Base-by-base conservation (phyloP, 2,329 filamentous ascomycete genomes). In the Cladophialophora psammophila region DNA sequence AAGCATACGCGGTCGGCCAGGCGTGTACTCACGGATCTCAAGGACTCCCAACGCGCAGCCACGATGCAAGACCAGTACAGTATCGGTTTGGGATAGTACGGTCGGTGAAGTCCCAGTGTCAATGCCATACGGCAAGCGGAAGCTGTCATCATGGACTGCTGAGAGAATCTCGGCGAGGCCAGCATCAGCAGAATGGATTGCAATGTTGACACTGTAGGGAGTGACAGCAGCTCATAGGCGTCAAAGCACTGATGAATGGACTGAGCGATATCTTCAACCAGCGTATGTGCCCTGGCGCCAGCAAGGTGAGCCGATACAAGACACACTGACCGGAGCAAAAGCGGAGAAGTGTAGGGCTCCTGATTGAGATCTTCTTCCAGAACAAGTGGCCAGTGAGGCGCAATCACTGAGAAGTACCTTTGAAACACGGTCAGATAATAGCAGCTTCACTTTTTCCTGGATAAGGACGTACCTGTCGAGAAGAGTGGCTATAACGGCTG, bases 111-210 rank as follows among this genome's bases (percentile, higher is more conserved):
- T 38, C 57, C 57, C 4, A 60, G 38, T 1, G 57, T 42, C 45
- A 60, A 31, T 6, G 57, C 57, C 57, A 60, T 60, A 5, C 57
- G 57, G 26, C 57, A 60, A n/a, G 57, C 57, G 4, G 57, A 40
- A 10, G 57, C 40, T 50, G 45, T 35, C 57, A 60, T 45, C 57
- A 45, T 60, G 40, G 57, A 45, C 32, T 40, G 15, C 9, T 60
- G 38, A 34, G 32, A 45, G 15, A 60, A 45, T 35, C 13, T 40
- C 6, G 57, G 57, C 7, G 36, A 60, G 18, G 35, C 31, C 10
- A 60, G 31, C 45, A 60, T 26, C 18, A 60, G 57, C 31, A 60
- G 57, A 32, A 60, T 12, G n/a, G 57, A 60, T 38, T 60, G 57
- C 10, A 60, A 12, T 15, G 57, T 60, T 20, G 40, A 45, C 20